Evolutionary conservation across 1,284 basidiomycete species (phyloP).

Genomic region (Sanguinoderma infundibulare): DNA sequence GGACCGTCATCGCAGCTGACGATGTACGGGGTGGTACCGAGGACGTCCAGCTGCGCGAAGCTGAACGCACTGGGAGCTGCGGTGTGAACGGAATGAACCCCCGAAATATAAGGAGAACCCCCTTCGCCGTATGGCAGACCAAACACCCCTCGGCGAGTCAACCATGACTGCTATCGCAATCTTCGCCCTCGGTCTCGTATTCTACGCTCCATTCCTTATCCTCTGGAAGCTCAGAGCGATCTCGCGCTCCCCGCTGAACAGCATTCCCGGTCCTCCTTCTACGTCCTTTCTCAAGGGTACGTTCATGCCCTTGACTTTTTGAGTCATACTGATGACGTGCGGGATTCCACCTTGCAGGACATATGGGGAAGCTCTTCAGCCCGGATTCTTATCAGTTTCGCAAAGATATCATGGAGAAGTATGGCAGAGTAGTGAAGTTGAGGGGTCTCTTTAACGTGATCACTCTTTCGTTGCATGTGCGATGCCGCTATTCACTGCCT

Average conservation of each 20-base stretch:
- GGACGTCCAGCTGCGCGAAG: neutral
- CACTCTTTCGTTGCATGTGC: neutral
- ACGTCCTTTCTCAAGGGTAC: slow-evolving; percentile 1
- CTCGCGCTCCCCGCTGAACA: slow-evolving; percentile 1
- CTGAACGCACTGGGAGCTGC: neutral
- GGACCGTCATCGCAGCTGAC: neutral
- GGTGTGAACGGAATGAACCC: neutral
- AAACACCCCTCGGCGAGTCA: neutral
- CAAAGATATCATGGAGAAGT: neutral
- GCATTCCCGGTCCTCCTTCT: slow-evolving; percentile 3
- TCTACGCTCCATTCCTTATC: neutral
- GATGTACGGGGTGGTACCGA: neutral
- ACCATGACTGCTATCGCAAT: neutral
- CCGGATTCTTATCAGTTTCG: neutral
- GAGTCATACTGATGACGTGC: neutral
- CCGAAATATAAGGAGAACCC: neutral
- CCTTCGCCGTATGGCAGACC: neutral
- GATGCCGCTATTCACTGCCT: neutral
- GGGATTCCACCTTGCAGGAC: neutral
- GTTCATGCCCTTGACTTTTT: neutral
- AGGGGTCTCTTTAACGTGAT: neutral
- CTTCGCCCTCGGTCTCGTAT: neutral
- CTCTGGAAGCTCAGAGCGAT: neutral
- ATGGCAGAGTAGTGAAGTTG: slow-evolving; percentile 1
- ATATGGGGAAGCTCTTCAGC: neutral